Percentiles rank a stretch among this genome's conserved stretches.
Evolutionary conservation across 2,329 filamentous ascomycete species (phyloP).

Genomic region (Monilinia polystroma): DNA sequence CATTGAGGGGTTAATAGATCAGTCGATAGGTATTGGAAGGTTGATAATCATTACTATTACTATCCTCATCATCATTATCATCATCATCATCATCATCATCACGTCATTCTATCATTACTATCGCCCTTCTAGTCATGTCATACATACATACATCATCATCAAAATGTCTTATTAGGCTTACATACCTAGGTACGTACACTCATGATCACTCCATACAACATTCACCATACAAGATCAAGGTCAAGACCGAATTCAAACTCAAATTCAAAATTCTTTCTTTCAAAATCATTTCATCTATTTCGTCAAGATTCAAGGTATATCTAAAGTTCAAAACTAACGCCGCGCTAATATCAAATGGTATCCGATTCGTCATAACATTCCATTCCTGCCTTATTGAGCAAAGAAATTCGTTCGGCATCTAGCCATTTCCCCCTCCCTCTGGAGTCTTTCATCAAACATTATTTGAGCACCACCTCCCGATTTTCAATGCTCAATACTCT

Average conservation of each 20-base stretch:
- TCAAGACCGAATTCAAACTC: too few species aligned
- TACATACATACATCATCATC: neutral
- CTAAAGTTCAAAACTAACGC: conserved; percentile 28
- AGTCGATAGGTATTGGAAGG: neutral
- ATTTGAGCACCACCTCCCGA: neutral
- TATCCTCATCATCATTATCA: neutral
- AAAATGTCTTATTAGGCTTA: neutral
- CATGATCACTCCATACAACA: neutral
- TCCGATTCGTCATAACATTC: conserved; percentile 29
- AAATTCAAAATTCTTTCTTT: too few species aligned
- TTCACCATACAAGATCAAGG: neutral
- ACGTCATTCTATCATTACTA: too few species aligned
- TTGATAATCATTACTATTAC: neutral
- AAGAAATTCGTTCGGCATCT: conserved; percentile 37
- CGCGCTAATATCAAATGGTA: conserved; percentile 40
- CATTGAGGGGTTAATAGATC: neutral
- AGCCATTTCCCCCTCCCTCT: conserved; percentile 28
- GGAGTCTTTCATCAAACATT: conserved; percentile 13
- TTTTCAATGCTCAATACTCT: neutral
- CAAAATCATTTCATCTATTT: conserved; percentile 22
- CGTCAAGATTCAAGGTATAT: conserved; percentile 38
- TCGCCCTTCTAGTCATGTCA: neutral
- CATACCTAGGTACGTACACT: neutral
- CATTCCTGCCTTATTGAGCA: conserved; percentile 22
- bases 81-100: too few species aligned